These are phyloP conservation scores for Hysterium pulicare DNA, from an alignment of 2,329 filamentous ascomycete genomes.

Conservation along the genomic window DNA sequence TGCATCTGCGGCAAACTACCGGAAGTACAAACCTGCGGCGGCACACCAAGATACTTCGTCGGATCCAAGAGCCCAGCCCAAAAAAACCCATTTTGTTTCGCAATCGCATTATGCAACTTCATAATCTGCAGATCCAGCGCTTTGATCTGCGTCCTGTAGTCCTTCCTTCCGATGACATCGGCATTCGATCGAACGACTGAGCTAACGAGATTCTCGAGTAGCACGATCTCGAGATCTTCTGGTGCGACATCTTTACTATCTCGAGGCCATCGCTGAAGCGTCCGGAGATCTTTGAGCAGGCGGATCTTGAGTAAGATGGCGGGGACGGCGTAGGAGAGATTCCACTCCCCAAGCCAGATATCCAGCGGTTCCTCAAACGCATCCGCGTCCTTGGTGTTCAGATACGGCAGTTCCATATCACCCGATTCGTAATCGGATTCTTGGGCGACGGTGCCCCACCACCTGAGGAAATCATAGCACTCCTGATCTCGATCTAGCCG, in stretches of 20 bases:
- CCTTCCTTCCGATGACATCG: conserved; percentile 17
- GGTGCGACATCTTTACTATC: too few relatives aligned
- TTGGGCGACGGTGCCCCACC: conserved; percentile 38
- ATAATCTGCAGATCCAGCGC: conserved; percentile 22
- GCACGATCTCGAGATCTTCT: too few relatives aligned
- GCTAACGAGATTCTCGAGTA: conserved; percentile 25
- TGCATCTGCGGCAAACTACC: conserved; percentile 22
- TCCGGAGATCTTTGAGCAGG: conserved; percentile 30
- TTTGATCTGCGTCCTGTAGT: conserved; percentile 12
- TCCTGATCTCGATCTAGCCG: conserved; percentile 51
- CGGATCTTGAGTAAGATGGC: conserved; percentile 38
- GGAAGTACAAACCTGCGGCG: conserved; percentile 1
- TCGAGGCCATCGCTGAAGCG: conserved; percentile 17
- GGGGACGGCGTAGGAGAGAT: conserved; percentile 17
- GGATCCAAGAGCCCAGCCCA: conserved; percentile 10
- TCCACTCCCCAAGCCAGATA: too few relatives aligned
- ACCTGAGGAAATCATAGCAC: conserved; percentile 50
- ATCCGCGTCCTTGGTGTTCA: conserved; percentile 28
- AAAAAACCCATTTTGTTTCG: conserved; percentile 7
- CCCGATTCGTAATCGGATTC: conserved; percentile 31
- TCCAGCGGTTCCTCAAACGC: too few relatives aligned
- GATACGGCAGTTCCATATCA: conserved; percentile 43
- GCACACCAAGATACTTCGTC: background rate
- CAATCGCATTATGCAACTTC: conserved; percentile 5
- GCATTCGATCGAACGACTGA: conserved; percentile 17